phyloP scores from a whole-genome alignment of 1,139 yeast species.

The Taphrina flavorubra region DNA sequence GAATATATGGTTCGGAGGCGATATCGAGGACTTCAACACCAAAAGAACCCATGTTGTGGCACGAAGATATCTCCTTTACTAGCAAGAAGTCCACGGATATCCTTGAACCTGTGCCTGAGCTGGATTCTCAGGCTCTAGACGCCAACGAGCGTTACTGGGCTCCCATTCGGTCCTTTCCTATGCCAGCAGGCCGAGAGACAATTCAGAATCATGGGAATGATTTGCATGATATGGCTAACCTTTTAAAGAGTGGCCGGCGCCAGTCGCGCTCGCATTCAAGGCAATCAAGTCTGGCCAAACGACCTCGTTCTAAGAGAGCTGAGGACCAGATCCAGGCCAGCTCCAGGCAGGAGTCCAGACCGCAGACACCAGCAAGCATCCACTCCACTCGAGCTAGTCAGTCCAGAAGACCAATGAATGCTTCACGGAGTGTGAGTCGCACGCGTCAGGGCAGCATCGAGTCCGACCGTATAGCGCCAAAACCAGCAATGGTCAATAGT shows the following conservation, averaged over 20 bases:
- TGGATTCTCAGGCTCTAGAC: neutral
- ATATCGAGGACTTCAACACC: neutral
- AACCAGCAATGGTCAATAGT: constrained; percentile 29
- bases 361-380: constrained; percentile 2
- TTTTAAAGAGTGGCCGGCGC: neutral
- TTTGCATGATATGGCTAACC: neutral
- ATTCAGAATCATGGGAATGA: neutral
- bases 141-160: constrained; percentile 33
- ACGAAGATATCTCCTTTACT: constrained; percentile 18
- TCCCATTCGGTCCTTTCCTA: constrained; percentile 30
- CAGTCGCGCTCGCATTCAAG: constrained; percentile 10
- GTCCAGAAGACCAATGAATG: constrained; percentile 19
- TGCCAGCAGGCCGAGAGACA: neutral
- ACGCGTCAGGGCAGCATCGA: constrained; percentile 17
- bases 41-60: constrained; percentile 27
- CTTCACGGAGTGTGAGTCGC: constrained; percentile 17
- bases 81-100: neutral
- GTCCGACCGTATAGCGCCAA: neutral
- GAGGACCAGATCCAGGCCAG: neutral
- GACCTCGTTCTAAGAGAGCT: neutral
- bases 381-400: neutral
- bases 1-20: neutral
- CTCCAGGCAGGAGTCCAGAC: constrained; percentile 7
- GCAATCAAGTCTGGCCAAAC: constrained; percentile 15
- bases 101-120: constrained; percentile 9